Evolutionary conservation across 805 yeast species (phyloP), one percentile per base, ranked within the genome.

Genomic region (Myxozyma sirexii): DNA sequence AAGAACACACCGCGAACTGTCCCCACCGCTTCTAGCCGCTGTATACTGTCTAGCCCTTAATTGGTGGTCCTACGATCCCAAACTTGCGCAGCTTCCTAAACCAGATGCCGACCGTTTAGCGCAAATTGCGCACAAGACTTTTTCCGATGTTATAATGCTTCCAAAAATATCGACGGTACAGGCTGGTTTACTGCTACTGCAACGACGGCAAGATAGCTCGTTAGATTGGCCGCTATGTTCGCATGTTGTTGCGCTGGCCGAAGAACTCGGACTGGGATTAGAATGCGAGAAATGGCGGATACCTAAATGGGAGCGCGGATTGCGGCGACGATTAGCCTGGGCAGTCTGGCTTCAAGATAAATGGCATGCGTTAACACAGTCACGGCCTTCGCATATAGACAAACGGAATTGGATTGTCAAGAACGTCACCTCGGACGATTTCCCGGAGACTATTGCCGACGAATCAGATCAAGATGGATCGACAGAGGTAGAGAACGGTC

Each of bases 231-330:
- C 68, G 3, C 43, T 68, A 79, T 64, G 64, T n/a, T 61, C 69
- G 13, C 68, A 67, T 12, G 89, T 93, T 27, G 93, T 90, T 3
- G 88, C 96, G 0, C 74, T 92, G 17, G 86, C 97, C 0, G 97
- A 93, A 73, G 96, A 93, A 67, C 76, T 93, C 19, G 97, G 98
- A 0, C 77, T 93, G 6, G 96, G 97, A 0, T 78, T 90, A 10
- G 93, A 92, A 69, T 92, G 98, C 71, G 85, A 86, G 60, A 83
- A 82, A 64, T 93, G 99, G 99, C 85, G 89, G 69, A 75, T 93
- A 35, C 98, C 98, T 0, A 85, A 87, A 68, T 94, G 98, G 98
- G 99, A 93, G 71, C 79, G 96, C 54, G 96, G 96, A 6, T 75
- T 93, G 47, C 79, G 99, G 55, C 82, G 90, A 67, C 78, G 98